Base-by-base conservation (phyloP, 192 early-diverging fungal genomes). In the Backusella parvicylindrica region DNA sequence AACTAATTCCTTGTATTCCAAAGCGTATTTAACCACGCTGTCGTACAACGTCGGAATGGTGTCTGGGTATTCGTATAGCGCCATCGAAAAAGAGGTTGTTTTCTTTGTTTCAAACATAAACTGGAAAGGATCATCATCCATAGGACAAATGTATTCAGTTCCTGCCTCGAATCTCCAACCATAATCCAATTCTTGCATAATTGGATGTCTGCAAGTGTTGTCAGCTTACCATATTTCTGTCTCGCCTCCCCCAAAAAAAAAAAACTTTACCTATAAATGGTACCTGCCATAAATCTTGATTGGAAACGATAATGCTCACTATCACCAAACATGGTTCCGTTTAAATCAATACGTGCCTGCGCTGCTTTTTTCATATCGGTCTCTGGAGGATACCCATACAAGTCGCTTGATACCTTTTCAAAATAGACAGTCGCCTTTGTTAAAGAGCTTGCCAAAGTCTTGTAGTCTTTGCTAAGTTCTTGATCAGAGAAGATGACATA, bases 151-250 rank as follows among this genome's bases (percentile, higher is more conserved):
- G 49, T 89, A 89, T 31, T 82, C 70, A 15, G 84, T 83, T 9
- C 79, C 85, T 11, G 85, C 78, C 66, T 89, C 88, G 47, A 89
- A 82, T 21, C 86, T 82, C 88, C 88, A 89, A 71, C 86, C 86
- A 72, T 83, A 89, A 72, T 89, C 88, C 21, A 86, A 49, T 21
- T 86, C 75, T 66, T 81, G 18, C 28, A 89, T 70, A 49, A 83
- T 67, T 37, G 87, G 87, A 68, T 90, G 89, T 79, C 87, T 88
- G 78, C 82, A 75, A 60, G 28, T 60, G 23, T 28, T 21, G 15
- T 38, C 13, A 38, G 41, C 41, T n/a, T 26, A n/a, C 50, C 3
- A 23, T 18, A 9, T 26, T 40, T 13, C 18, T 69, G 9, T 43
- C 21, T 41, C 21, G 18, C 37, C 30, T 68, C 36, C 35, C 1